These are phyloP conservation scores for Mercurialis annua DNA, from an alignment of 345 rosid genomes.

Conservation along the genomic window DNA sequence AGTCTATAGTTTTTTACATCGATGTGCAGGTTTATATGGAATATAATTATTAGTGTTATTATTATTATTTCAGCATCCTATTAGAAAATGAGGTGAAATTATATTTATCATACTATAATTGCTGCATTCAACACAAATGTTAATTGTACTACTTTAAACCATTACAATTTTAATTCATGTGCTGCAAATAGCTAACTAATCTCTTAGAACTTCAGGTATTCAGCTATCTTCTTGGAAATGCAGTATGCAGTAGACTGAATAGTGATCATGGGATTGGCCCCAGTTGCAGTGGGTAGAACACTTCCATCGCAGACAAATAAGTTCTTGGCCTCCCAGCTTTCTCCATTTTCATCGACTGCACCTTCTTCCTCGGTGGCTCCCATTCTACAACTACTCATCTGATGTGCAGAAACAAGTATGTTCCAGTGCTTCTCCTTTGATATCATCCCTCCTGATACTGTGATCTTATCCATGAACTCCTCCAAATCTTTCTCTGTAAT, in stretches of 20 bases:
- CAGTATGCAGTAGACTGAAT: conserved; percentile 65
- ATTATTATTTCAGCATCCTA: too few species aligned
- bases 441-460: conserved; percentile 33
- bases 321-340: conserved; percentile 45
- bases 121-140: too few species aligned
- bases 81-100: too few species aligned
- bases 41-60: too few species aligned
- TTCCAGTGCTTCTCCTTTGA: conserved; percentile 51
- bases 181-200: background rate
- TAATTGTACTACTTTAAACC: too few species aligned
- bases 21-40: too few species aligned
- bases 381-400: too few species aligned
- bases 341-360: conserved; percentile 47
- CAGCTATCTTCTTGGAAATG: conserved; percentile 46
- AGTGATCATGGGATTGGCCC: conserved; percentile 75
- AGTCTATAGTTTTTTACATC: too few species aligned
- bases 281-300: conserved; percentile 25
- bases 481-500: conserved; percentile 37
- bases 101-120: too few species aligned
- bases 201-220: conserved; percentile 23
- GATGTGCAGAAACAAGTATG: conserved; percentile 51
- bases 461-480: conserved; percentile 44
- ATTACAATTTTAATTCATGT: too few species aligned
- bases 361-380: too few species aligned
- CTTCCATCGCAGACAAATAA: too few species aligned